Evolutionary conservation across 2,329 filamentous ascomycete species (phyloP), one percentile per base, ranked within the genome.

Genomic region (Periconia digitata): DNA sequence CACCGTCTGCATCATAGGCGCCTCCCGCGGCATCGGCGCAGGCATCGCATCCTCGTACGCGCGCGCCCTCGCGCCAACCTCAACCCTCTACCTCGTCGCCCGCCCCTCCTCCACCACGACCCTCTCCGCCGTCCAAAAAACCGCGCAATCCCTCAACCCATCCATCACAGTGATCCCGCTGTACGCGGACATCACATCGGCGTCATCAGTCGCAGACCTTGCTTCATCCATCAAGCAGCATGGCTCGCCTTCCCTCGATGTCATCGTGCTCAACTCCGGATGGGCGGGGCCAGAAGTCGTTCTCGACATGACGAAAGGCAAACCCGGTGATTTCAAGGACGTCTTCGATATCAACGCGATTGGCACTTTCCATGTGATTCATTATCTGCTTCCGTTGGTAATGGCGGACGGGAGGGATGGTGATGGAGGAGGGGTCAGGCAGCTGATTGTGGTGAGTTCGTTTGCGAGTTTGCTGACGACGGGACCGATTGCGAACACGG

Each of bases 401-500:
- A 49, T 46, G 8, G 51, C 51, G 24, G 57, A 56, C 24, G 38
- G 54, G 15, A 27, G 23, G 13, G 29, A 10, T n/a, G n/a, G n/a
- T n/a, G n/a, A n/a, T n/a, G n/a, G n/a, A n/a, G n/a, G n/a, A 15
- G 58, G 57, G 2, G 44, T 50, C 16, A 64, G 57, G 44, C 56
- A 41, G 8, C 65, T 69, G 42, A 56, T 67, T 18, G 60, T 52
- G 1, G 57, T 67, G 2, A 53, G 55, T 1, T 61, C 56, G 3
- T 72, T 69, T 49, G 67, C 64, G 17, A 63, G 56, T 5, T 69
- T 60, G 8, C 72, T 74, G 3, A 62, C 70, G 2, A 58, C 61
- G 6, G 74, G 73, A 0, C 62, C 67, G 5, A 70, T 74, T 40
- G 74, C 72, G 1, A 76, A 74, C 50, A 61, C 59, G 6, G 60